Evolutionary conservation across 2,329 filamentous ascomycete species (phyloP), one percentile per base, ranked within the genome.

Genomic region (Thermochaetoides dissita): DNA sequence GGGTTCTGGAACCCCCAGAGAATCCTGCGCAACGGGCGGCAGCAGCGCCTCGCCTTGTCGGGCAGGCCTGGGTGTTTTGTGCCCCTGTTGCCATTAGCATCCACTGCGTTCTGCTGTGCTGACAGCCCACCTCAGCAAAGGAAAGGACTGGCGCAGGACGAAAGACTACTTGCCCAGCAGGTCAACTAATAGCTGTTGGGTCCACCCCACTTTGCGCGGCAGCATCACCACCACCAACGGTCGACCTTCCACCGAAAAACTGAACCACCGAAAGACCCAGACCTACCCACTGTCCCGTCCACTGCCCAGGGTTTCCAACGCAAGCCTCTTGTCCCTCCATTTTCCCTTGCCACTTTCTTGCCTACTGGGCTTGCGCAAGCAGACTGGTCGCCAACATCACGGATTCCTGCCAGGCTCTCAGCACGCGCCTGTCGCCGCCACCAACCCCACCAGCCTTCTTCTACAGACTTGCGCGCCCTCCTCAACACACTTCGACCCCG

Each of bases 191-290:
- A 47, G 45, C 42, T 47, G 39, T 37, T 42, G 39, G 36, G 35
- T 47, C 43, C 46, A 47, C 46, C 46, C 46, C 46, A 47, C 46
- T 43, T 37, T 40, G 39, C 42, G 46, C 38, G 40, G 38, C 17
- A 30, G 30, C 42, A 41, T 45, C 40, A 45, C 29, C 40, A 32
- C 42, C 46, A 32, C 37, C 9, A 24, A 38, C 37, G 8, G 8
- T 12, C 7, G 28, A 9, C 35, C 34, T 24, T 36, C 40, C 38
- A 34, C 24, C 36, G 30, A 4, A 39, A 42, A 34, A 36, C 30
- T 30, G 36, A 37, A 28, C 10, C 10, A 30, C 34, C 29, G 36
- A 34, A 34, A 39, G 10, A 8, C 11, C 36, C 30, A 8, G 36
- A 10, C 10, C 10, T 10, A 39, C n/a, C 33, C 24, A 36, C 32